Percentiles rank a stretch among this genome's conserved stretches.
Conservation (phyloP, 73 alveolate species). For the Breviolum minutum region DNA sequence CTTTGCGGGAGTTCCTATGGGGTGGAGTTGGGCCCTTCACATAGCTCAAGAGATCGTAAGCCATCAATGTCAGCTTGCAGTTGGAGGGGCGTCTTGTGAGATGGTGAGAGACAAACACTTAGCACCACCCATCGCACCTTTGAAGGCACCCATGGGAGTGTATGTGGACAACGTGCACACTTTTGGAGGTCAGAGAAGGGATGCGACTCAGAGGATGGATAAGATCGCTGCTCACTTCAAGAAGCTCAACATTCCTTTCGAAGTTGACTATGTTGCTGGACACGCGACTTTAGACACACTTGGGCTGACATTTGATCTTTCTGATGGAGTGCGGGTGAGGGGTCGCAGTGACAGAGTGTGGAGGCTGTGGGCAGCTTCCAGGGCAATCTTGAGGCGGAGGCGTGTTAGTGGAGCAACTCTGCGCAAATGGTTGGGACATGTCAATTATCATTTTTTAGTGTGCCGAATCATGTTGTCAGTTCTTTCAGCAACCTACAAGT, state of each 20-base stretch:
- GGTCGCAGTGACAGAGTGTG: background rate
- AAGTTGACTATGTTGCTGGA: background rate
- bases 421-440: constrained; percentile 32
- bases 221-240: background rate
- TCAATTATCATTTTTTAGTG: background rate
- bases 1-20: constrained; percentile 38
- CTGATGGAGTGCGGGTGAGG: background rate
- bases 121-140: background rate
- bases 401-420: background rate
- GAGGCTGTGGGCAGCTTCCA: constrained; percentile 33
- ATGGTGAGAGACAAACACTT: background rate
- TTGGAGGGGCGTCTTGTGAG: background rate
- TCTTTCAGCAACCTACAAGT: background rate
- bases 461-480: background rate
- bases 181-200: background rate
- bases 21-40: constrained; percentile 48
- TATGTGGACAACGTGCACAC: constrained; percentile 56
- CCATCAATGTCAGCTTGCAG: background rate
- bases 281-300: background rate
- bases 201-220: background rate
- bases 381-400: background rate
- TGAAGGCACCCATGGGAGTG: background rate
- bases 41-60: constrained; percentile 11
- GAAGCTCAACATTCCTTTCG: background rate
- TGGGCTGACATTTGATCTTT: background rate